A percentile compares a stretch with the other conserved stretches of the same genome.
phyloP scores from a whole-genome alignment of 352 stramenopile genomes.

The Phytopythium montanum region DNA sequence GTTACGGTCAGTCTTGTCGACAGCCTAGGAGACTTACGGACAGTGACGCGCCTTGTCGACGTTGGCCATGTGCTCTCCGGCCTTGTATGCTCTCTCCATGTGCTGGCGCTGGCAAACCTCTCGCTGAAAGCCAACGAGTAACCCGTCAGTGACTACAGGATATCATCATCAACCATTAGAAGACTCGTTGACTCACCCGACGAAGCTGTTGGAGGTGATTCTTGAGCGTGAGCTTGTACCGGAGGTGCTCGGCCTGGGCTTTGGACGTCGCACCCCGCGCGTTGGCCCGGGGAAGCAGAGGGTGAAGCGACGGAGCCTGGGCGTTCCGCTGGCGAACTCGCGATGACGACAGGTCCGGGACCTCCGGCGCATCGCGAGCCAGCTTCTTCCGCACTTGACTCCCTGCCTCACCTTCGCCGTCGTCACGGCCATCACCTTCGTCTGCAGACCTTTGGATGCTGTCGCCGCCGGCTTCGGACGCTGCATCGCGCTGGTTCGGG shows the following conservation, averaged over 20 bases:
- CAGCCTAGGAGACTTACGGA: neutral
- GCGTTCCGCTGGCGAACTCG: conserved; percentile 1
- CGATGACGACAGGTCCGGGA: conserved; percentile 9
- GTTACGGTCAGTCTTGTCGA: neutral
- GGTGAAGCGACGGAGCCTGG: conserved; percentile 32
- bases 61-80: conserved; percentile 55
- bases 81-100: conserved; percentile 57
- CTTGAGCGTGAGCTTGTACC: conserved; percentile 72
- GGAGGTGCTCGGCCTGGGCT: conserved; percentile 43
- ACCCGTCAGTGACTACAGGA: neutral
- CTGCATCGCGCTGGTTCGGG: conserved; percentile 25
- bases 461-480: conserved; percentile 13
- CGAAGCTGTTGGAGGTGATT: conserved; percentile 62
- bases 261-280: conserved; percentile 21
- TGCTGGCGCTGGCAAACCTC: conserved; percentile 58
- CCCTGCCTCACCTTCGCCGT: conserved; percentile 4
- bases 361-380: conserved; percentile 13
- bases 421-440: conserved; percentile 10
- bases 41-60: conserved; percentile 40
- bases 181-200: conserved; percentile 15
- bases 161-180: neutral
- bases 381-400: conserved; percentile 39
- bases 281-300: conserved; percentile 28
- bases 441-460: neutral
- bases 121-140: conserved; percentile 19